Evolutionary conservation across 352 stramenopile species (phyloP).

Genomic region (Halophytophthora polymorphica): DNA sequence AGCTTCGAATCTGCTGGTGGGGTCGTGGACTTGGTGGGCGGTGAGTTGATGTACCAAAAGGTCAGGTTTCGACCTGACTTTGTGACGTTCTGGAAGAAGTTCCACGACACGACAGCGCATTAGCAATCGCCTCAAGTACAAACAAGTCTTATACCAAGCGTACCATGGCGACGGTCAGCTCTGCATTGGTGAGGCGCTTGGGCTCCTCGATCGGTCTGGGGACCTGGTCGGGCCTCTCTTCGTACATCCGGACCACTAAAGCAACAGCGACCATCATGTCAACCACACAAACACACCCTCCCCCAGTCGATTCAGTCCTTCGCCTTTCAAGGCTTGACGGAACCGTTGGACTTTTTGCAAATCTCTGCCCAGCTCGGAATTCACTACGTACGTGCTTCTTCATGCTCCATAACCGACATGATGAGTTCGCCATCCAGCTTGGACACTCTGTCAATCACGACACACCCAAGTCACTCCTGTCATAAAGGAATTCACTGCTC

Average conservation of each 20-base stretch:
- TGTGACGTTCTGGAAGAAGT: constrained; percentile 37
- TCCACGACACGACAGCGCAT: neutral
- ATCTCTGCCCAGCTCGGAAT: neutral
- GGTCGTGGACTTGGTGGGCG: neutral
- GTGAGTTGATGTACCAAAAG: constrained; percentile 55
- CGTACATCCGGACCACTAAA: constrained; percentile 22
- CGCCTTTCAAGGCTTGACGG: too few relatives aligned
- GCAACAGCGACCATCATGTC: too few relatives aligned
- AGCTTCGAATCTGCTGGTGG: constrained; percentile 3
- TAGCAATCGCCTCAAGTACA: neutral
- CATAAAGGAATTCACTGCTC: neutral
- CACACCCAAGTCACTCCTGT: neutral
- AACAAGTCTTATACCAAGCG: neutral
- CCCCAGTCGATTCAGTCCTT: neutral
- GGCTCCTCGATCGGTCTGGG: constrained; percentile 22
- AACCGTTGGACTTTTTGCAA: too few relatives aligned
- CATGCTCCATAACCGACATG: constrained; percentile 56
- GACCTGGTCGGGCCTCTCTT: constrained; percentile 29
- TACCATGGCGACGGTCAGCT: constrained; percentile 36
- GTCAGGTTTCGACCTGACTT: constrained; percentile 37
- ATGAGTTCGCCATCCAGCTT: constrained; percentile 65
- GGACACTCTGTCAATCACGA: constrained; percentile 33
- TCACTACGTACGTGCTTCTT: constrained; percentile 29
- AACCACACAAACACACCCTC: neutral
- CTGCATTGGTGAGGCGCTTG: constrained; percentile 40